phyloP scores from a whole-genome alignment of 148 eudicot species.

The Vaccinium darrowii region DNA sequence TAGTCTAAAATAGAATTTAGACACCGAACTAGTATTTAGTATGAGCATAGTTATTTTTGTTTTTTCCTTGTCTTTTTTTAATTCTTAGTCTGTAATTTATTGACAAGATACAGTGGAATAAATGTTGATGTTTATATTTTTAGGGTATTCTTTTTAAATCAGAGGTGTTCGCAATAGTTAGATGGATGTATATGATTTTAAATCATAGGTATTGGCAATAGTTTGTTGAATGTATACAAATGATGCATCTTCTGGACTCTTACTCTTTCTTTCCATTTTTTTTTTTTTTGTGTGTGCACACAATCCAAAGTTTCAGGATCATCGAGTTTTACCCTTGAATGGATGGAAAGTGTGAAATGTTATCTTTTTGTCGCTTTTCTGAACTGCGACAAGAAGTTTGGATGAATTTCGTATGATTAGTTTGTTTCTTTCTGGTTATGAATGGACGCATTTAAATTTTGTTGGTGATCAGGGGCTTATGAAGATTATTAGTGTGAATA shows the following conservation, averaged over 20 bases:
- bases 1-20: neutral
- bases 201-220: neutral
- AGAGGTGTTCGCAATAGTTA: neutral
- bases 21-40: neutral
- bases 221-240: neutral
- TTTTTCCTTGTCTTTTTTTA: neutral
- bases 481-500: slow-evolving; percentile 89
- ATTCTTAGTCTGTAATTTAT: neutral
- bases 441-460: slow-evolving; percentile 3
- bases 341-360: neutral
- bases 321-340: neutral
- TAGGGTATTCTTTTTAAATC: neutral
- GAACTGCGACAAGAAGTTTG: neutral
- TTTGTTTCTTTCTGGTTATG: neutral
- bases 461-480: slow-evolving; percentile 67
- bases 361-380: neutral
- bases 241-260: neutral
- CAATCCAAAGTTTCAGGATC: no score
- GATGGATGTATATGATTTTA: no score
- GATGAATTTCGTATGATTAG: neutral
- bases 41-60: neutral
- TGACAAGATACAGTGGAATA: neutral
- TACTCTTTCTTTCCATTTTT: neutral
- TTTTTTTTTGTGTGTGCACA: no score
- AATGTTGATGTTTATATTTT: neutral